Conservation (phyloP, 305 asterid genomes). For the Fraxinus angustifolia region DNA sequence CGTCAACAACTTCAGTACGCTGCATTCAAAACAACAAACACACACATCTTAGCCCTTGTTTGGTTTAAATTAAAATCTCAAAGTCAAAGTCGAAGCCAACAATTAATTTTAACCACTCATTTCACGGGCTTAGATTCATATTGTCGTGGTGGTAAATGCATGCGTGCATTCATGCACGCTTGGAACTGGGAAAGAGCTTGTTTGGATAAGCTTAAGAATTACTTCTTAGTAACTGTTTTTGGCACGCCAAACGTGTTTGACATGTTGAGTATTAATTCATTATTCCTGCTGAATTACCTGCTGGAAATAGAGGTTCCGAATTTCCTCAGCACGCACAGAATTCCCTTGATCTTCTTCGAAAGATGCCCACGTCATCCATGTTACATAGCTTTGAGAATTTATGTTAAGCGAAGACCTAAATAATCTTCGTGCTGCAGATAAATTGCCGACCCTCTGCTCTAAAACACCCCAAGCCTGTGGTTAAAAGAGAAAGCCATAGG, state of each 20-base stretch:
- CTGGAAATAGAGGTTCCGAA: conserved; percentile 86
- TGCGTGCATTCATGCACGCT: neutral
- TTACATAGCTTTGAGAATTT: conserved; percentile 91
- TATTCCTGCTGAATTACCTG: conserved; percentile 47
- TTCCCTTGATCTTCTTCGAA: conserved; percentile 94
- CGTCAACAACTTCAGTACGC: conserved; percentile 92
- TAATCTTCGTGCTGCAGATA: conserved; percentile 81
- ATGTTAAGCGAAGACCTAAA: conserved; percentile 85
- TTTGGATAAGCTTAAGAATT: neutral
- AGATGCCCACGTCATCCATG: conserved; percentile 99
- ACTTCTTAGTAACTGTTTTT: neutral
- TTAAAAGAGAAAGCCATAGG: neutral
- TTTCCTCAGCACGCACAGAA: conserved; percentile 81
- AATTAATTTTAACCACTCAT: neutral
- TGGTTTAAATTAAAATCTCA: neutral
- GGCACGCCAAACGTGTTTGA: neutral
- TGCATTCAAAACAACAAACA: conserved; percentile 31
- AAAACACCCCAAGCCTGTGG: conserved; percentile 93
- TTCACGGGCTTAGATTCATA: neutral
- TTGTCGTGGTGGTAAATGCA: neutral
- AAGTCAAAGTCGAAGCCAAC: neutral
- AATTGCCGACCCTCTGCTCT: conserved; percentile 78
- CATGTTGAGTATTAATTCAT: neutral
- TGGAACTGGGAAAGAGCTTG: neutral
- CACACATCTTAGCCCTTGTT: neutral